Conservation (phyloP, 108 stramenopile genomes). For the Halocafeteria seosinensis region DNA sequence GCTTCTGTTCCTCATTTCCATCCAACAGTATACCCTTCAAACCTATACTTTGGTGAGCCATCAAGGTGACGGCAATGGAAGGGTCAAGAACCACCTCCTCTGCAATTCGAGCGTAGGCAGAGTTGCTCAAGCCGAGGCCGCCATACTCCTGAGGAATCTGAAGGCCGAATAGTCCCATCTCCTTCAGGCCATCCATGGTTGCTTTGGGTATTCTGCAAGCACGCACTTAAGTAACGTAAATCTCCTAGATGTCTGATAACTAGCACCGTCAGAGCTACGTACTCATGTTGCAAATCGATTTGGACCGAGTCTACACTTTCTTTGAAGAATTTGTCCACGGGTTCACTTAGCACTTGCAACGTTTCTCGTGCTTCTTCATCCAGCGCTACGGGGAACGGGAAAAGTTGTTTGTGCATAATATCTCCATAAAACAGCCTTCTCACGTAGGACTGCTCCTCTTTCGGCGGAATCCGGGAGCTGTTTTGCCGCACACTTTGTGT, state of each 20-base stretch:
- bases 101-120: slow-evolving; percentile 3
- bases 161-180: slow-evolving; percentile 1
- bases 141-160: slow-evolving; percentile 8
- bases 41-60: slow-evolving; percentile 12
- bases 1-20: slow-evolving; percentile 9
- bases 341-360: not conserved
- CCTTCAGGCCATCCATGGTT: not conserved
- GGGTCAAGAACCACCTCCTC: slow-evolving; percentile 5
- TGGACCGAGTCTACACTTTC: not conserved
- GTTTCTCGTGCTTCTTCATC: not conserved
- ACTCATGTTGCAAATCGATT: too few relatives aligned
- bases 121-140: slow-evolving; percentile 5
- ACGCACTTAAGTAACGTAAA: too few relatives aligned
- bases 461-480: not conserved
- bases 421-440: not conserved
- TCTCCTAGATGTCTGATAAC: too few relatives aligned
- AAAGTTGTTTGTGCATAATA: not conserved
- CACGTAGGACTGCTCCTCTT: not conserved
- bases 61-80: not conserved
- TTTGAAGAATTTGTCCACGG: not conserved
- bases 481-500: too few relatives aligned
- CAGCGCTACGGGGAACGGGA: not conserved
- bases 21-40: slow-evolving; percentile 6
- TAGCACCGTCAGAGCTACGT: too few relatives aligned
- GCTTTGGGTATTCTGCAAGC: not conserved